Evolutionary conservation across 768 basidiomycete genomes (phyloP), one percentile per base, ranked within the genome.

Genomic region (Suillus weaverae): DNA sequence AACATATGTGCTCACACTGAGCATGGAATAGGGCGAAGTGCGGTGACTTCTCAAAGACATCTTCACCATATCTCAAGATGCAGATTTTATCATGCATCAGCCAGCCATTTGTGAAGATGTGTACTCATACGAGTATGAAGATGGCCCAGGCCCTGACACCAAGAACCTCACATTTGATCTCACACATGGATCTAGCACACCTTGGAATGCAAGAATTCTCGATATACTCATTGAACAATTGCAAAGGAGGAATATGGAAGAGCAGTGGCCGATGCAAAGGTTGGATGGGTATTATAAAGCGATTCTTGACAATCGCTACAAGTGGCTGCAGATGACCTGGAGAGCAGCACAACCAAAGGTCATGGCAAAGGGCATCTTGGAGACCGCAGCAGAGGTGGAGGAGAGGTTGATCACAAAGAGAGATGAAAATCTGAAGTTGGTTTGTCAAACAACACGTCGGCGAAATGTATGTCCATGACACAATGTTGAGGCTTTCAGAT

Each of bases 1-100:
- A 32, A 61, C 60, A 16, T 33, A 16, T 39, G 16, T 36, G 41
- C 60, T 61, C 43, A 61, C 20, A 18, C 41, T 41, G 16, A 41
- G 41, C 50, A 59, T 44, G 32, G 20, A n/a, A 59, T n/a, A 68
- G 67, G 51, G 32, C 1, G 60, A 68, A 62, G 62, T 68, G 32
- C 51, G 20, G 36, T 46, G 26, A 2, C 46, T 67, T 6, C 66
- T 68, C 56, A 68, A 68, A 44, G 68, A 67, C 26, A 62, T 2
- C 50, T 44, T 66, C 1, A 41, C 57, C 2, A 67, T 64, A 26
- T 22, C 51, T 11, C 65, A 68, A 16, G 63, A 69, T n/a, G 18
- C 48, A 4, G 48, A 67, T 50, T 61, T 69, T 35, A 63, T 66
- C 5, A 46, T 33, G 1, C 61, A 67, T 26, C 26, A 26, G 26